Percentiles rank a stretch among this genome's conserved stretches.
phyloP scores from a whole-genome alignment of 768 basidiomycete species.

The Lyophyllum semitale region DNA sequence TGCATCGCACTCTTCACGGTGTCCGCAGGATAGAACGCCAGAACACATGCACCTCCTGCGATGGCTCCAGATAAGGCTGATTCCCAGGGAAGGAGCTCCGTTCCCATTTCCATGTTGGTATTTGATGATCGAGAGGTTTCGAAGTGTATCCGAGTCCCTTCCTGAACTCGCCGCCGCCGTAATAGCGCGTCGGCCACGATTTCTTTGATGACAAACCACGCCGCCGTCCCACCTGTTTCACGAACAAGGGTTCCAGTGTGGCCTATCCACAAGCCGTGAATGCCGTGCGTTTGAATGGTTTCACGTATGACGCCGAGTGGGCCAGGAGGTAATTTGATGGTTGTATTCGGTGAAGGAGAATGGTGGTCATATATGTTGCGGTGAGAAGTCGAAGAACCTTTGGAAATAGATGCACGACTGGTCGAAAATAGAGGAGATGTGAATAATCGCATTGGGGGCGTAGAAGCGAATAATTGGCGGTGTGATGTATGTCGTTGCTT shows the following conservation, averaged over 20 bases:
- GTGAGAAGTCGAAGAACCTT: background rate
- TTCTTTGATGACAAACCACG: constrained; percentile 90
- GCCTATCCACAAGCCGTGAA: constrained; percentile 81
- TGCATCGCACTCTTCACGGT: constrained; percentile 90
- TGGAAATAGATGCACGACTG: background rate
- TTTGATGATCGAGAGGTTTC: background rate
- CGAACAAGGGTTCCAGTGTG: constrained; percentile 86
- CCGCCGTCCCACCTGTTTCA: constrained; percentile 83
- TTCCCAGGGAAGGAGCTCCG: constrained; percentile 63
- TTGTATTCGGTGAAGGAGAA: constrained; percentile 17
- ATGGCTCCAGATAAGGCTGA: constrained; percentile 78
- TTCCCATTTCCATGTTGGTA: constrained; percentile 15
- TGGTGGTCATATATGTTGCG: constrained; percentile 4
- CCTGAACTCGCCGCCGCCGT: constrained; percentile 12
- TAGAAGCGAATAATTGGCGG: background rate
- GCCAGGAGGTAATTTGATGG: constrained; percentile 53
- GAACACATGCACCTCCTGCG: constrained; percentile 78
- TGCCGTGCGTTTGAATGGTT: constrained; percentile 53
- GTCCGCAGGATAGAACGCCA: constrained; percentile 88
- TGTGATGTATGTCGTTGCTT: constrained; percentile 9
- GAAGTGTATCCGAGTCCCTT: constrained; percentile 6
- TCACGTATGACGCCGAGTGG: constrained; percentile 65
- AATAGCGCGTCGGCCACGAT: constrained; percentile 66
- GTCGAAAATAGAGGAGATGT: constrained; percentile 6
- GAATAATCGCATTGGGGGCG: constrained; percentile 6